Conservation (phyloP, 208 protist species). For the Acanthamoeba lenticulata region DNA sequence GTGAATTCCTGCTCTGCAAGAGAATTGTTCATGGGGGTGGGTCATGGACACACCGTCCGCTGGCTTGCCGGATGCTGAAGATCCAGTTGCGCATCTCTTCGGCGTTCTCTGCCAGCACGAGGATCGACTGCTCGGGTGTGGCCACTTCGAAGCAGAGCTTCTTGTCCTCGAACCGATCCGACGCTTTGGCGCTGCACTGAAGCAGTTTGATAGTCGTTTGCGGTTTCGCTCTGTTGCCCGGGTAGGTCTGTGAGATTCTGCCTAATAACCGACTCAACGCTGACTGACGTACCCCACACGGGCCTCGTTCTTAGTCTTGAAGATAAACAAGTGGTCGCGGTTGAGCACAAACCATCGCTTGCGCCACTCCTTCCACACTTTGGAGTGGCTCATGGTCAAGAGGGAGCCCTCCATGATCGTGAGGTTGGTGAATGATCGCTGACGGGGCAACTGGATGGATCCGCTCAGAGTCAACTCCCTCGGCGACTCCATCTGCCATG, state of each 20-base stretch:
- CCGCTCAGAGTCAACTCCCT: neutral
- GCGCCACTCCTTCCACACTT: conserved; percentile 47
- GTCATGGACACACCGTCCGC: neutral
- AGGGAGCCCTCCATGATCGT: neutral
- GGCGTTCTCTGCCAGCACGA: conserved; percentile 11
- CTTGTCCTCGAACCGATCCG: conserved; percentile 40
- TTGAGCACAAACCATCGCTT: conserved; percentile 33
- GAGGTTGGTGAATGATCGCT: neutral
- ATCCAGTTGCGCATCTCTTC: conserved; percentile 45
- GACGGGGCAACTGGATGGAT: neutral
- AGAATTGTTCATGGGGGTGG: too few species aligned
- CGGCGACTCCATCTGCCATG: neutral
- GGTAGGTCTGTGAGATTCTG: neutral
- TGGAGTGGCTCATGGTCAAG: conserved; percentile 33
- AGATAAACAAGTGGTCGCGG: neutral
- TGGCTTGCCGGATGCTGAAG: conserved; percentile 39
- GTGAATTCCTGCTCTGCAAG: too few species aligned
- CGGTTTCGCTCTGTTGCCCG: neutral
- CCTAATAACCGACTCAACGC: too few species aligned
- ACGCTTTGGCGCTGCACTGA: conserved; percentile 17
- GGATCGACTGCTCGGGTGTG: neutral
- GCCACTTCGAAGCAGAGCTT: conserved; percentile 22
- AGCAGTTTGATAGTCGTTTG: neutral
- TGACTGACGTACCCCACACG: neutral
- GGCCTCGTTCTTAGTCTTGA: neutral